Conservation (phyloP, 306 rosid species). For the Malus sylvestris region DNA sequence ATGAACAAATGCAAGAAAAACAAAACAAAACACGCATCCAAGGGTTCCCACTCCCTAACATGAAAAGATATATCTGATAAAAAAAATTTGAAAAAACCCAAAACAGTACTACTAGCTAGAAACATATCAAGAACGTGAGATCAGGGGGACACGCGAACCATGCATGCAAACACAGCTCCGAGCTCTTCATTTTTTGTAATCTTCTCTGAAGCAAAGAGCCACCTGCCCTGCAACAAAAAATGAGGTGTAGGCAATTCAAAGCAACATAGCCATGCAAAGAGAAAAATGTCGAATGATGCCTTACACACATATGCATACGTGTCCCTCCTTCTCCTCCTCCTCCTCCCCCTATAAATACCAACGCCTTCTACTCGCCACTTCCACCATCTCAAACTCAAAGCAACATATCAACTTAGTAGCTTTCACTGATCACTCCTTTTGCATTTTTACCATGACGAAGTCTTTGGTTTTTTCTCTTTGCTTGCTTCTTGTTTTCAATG, state of each 20-base stretch:
- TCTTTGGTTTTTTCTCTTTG: conserved; percentile 29
- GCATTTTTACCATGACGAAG: conserved; percentile 30
- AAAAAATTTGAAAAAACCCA: background rate
- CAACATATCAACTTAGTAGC: background rate
- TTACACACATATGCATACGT: background rate
- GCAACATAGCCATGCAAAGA: conserved; percentile 10
- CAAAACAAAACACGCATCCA: background rate
- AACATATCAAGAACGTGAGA: no score
- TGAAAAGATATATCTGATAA: no score
- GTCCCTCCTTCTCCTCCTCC: background rate
- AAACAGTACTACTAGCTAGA: background rate
- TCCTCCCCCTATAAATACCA: conserved; percentile 11
- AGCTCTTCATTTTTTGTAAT: background rate
- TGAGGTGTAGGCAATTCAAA: conserved; percentile 16
- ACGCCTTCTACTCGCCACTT: conserved; percentile 7
- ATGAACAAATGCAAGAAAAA: no score
- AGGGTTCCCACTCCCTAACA: background rate
- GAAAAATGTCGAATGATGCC: conserved; percentile 12
- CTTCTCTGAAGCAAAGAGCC: conserved; percentile 2
- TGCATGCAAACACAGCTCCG: background rate
- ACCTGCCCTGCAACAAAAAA: background rate
- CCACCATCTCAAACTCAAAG: conserved; percentile 3
- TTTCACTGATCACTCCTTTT: background rate
- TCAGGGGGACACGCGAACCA: background rate
- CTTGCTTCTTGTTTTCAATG: conserved; percentile 31